Base-by-base conservation (phyloP, 345 rosid genomes). In the Arabis hirsuta region DNA sequence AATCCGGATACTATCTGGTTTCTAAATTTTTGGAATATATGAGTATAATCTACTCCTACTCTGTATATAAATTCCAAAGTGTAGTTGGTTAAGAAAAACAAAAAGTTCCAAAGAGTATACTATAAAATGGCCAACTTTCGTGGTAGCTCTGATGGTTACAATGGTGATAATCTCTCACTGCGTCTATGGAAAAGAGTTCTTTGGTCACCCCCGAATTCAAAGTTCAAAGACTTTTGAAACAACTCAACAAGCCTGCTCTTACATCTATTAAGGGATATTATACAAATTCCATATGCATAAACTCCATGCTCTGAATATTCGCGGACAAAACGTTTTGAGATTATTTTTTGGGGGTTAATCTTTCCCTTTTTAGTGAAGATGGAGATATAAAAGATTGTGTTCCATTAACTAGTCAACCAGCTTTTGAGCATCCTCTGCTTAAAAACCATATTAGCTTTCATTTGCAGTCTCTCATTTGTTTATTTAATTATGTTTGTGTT, bases 181-280 rank as follows among this genome's bases (percentile, higher is more conserved):
- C n/a, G 51, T 55, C 29, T 4, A 24, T 63, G 70, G 42, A 55
- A 31, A 44, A 13, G 70, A 73, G n/a, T 4, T 34, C 12, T 11
- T 20, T 2, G 34, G 55, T 43, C 39, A 42, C 16, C 11, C 53
- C 0, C 2, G 47, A 69, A 46, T 13, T 36, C 11, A 68, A 85
- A 65, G 80, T 88, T 38, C 81, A 76, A 29, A 83, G 69, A 61
- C 84, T 79, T 46, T 36, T 36, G 46, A 65, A 36, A 7, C 82
- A 76, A 46, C 68, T 86, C 45, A 88, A 86, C 77, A 88, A 88
- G 76, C 82, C 87, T 32, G 77, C 88, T 31, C 63, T 83, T 51
- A 86, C 82, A 66, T 78, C 84, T 64, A 86, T 86, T 68, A 65
- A 80, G 87, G 93, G 86, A 55, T 45, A 1, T 55, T 43, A 59